These are phyloP conservation scores for Basipetospora chlamydospora DNA, from an alignment of 2,329 filamentous ascomycete genomes.

Conservation along the genomic window DNA sequence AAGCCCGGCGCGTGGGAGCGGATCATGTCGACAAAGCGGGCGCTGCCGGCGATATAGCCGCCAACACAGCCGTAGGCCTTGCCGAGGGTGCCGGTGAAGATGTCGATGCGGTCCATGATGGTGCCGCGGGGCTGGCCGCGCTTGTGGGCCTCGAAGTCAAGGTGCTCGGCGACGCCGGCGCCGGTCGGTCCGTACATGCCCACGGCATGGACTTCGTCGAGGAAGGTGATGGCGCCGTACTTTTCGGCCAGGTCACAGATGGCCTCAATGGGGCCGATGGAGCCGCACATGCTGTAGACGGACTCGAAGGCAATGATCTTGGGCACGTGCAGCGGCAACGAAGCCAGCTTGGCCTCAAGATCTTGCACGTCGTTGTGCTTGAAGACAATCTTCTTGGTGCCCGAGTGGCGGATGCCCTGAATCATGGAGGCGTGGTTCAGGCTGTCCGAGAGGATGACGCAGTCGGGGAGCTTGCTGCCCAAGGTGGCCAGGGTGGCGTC, in stretches of 20 bases:
- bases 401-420: constrained; percentile 93
- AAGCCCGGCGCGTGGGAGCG: constrained; percentile 92
- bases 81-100: constrained; percentile 92
- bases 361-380: constrained; percentile 96
- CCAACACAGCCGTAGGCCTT: constrained; percentile 98
- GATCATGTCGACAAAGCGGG: constrained; percentile 78
- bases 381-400: constrained; percentile 94
- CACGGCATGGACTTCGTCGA: constrained; percentile 97
- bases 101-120: constrained; percentile 90
- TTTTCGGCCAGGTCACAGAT: constrained; percentile 96
- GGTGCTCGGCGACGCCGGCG: constrained; percentile 90
- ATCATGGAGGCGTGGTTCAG: constrained; percentile 99
- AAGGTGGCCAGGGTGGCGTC: constrained; percentile 92
- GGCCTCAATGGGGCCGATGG: constrained; percentile 85
- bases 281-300: constrained; percentile 98
- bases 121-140: constrained; percentile 64
- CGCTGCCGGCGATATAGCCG: constrained; percentile 87
- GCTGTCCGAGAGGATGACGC: constrained; percentile 94
- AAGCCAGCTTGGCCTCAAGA: constrained; percentile 80
- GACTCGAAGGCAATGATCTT: constrained; percentile 99
- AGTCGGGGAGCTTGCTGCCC: constrained; percentile 92
- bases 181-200: constrained; percentile 97
- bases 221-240: constrained; percentile 92
- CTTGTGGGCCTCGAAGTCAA: constrained; percentile 80
- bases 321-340: constrained; percentile 68